Evolutionary conservation across 768 basidiomycete species (phyloP).

Genomic region (Dentipellis sp.): DNA sequence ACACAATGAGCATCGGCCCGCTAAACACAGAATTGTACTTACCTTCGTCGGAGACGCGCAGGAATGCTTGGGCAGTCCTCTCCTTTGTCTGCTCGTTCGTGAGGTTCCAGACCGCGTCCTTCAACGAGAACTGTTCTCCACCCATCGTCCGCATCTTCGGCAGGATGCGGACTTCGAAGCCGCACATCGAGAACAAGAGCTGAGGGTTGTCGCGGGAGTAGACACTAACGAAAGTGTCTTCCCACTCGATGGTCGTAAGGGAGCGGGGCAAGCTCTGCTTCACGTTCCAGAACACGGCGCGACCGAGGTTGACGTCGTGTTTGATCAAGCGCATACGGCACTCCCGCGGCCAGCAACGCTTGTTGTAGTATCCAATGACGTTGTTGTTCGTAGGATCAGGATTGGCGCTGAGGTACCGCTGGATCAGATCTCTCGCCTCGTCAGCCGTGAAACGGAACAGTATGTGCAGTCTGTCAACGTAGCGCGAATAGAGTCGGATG

Average conservation of each 20-base stretch:
- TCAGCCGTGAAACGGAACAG: slow-evolving; percentile 98
- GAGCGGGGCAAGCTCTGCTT: slow-evolving; percentile 94
- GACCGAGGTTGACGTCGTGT: slow-evolving; percentile 96
- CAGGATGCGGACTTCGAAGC: slow-evolving; percentile 97
- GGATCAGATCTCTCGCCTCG: slow-evolving; percentile 94
- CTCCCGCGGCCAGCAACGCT: slow-evolving; percentile 98
- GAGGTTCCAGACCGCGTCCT: slow-evolving; percentile 94
- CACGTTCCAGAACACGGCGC: slow-evolving; percentile 99
- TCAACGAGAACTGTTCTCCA: slow-evolving; percentile 94
- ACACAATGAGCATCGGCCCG: slow-evolving; percentile 1
- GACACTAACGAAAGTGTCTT: slow-evolving; percentile 94
- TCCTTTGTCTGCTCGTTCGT: slow-evolving; percentile 98
- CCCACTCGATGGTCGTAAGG: slow-evolving; percentile 98
- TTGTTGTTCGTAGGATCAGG: slow-evolving; percentile 99
- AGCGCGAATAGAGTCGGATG: slow-evolving; percentile 96
- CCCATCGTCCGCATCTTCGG: slow-evolving; percentile 94
- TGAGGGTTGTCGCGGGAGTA: slow-evolving; percentile 98
- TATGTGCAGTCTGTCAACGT: slow-evolving; percentile 91
- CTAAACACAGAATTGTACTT: slow-evolving; percentile 6
- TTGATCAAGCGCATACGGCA: slow-evolving; percentile 99
- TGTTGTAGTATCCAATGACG: slow-evolving; percentile 98
- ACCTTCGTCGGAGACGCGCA: slow-evolving; percentile 96
- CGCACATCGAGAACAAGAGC: slow-evolving; percentile 94
- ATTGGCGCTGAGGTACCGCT: slow-evolving; percentile 93
- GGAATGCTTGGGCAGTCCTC: slow-evolving; percentile 94